Evolutionary conservation across 2,329 filamentous ascomycete genomes (phyloP).

Genomic region (Cryphonectria nitschkei): DNA sequence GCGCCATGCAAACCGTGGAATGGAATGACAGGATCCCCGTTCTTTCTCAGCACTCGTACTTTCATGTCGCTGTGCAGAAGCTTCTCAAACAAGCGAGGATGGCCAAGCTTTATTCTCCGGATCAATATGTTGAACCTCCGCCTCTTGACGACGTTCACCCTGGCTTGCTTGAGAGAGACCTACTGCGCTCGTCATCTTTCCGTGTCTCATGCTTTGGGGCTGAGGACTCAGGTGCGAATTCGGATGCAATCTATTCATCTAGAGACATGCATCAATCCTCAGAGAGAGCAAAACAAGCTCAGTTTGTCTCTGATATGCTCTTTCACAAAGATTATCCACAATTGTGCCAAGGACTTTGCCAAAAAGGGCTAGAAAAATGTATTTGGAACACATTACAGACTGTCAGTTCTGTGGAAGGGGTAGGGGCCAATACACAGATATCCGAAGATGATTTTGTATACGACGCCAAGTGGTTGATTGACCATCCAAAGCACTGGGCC

Average conservation of each 20-base stretch:
- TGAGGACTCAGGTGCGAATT: constrained; percentile 25
- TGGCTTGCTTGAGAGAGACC: constrained; percentile 31
- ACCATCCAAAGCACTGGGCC: not conserved
- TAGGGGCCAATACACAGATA: no score
- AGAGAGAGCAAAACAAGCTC: not conserved
- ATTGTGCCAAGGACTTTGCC: not conserved
- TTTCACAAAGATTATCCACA: not conserved
- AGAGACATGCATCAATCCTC: constrained; percentile 6
- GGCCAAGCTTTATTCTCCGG: constrained; percentile 38
- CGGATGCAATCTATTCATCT: constrained; percentile 29
- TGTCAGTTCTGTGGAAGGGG: not conserved
- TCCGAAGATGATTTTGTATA: not conserved
- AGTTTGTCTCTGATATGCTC: not conserved
- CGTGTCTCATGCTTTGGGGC: constrained; percentile 36
- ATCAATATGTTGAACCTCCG: constrained; percentile 13
- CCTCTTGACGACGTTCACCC: not conserved
- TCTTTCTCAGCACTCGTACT: constrained; percentile 50
- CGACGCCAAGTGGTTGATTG: constrained; percentile 15
- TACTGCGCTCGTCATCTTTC: constrained; percentile 47
- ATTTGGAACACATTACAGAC: not conserved
- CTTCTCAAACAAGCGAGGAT: constrained; percentile 42
- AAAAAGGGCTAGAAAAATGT: not conserved
- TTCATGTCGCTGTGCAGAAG: constrained; percentile 39
- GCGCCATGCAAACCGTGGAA: constrained; percentile 50
- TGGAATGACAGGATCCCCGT: constrained; percentile 47